These are phyloP conservation scores for Lepraria neglecta DNA, from an alignment of 495 filamentous ascomycete genomes.

Conservation along the genomic window DNA sequence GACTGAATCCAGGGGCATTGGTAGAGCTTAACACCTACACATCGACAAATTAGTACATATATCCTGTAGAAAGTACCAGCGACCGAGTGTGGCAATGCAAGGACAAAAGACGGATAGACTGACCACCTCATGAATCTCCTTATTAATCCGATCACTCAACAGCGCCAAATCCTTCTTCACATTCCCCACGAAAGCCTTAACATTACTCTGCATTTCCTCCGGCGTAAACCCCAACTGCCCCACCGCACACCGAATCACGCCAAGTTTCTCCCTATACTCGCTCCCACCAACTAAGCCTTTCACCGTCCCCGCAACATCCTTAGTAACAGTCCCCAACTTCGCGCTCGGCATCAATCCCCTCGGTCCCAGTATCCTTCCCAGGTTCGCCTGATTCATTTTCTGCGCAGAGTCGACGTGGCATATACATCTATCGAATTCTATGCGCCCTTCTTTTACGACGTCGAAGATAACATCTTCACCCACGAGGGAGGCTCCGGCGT, in stretches of 20 bases:
- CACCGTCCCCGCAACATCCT: constrained; percentile 62
- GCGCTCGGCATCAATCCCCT: constrained; percentile 83
- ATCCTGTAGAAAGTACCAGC: too few species aligned
- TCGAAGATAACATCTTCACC: constrained; percentile 84
- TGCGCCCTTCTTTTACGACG: constrained; percentile 60
- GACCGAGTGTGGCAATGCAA: not conserved
- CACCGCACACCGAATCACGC: constrained; percentile 78
- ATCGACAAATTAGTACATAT: not conserved
- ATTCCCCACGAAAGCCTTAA: constrained; percentile 66
- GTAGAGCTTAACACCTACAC: constrained; percentile 76
- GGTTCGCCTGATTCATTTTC: constrained; percentile 64
- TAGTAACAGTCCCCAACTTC: constrained; percentile 83
- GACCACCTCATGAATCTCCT: constrained; percentile 85
- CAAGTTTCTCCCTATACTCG: constrained; percentile 78
- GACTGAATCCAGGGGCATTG: constrained; percentile 72
- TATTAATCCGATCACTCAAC: constrained; percentile 64
- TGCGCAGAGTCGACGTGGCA: constrained; percentile 71
- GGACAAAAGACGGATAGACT: constrained; percentile 27
- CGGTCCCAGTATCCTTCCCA: constrained; percentile 81
- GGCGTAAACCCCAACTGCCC: constrained; percentile 89
- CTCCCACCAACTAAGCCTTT: constrained; percentile 74
- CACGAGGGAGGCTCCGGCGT: constrained; percentile 70
- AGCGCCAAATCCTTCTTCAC: constrained; percentile 69
- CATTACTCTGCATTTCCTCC: constrained; percentile 75
- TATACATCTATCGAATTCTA: constrained; percentile 85